Conservation (phyloP, 1,284 basidiomycete genomes). For the Irpex sp. region DNA sequence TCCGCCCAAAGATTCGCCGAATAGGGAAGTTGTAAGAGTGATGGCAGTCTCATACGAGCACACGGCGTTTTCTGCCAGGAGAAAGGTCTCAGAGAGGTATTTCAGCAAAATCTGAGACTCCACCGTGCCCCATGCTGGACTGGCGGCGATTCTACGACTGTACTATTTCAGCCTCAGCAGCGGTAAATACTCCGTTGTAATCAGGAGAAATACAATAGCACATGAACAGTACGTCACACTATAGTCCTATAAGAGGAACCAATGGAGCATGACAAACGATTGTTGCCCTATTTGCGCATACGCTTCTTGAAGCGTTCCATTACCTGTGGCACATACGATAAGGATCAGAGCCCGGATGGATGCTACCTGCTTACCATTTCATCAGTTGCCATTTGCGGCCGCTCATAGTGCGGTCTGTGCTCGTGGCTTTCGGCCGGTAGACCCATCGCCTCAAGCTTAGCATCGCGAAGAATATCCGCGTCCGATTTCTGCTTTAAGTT, state of each 20-base stretch:
- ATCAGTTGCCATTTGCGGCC: conserved; percentile 84
- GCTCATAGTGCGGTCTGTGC: conserved; percentile 48
- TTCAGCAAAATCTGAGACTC: not conserved
- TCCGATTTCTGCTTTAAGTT: conserved; percentile 79
- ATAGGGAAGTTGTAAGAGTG: too few relatives aligned
- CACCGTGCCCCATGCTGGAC: not conserved
- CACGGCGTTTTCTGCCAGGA: too few relatives aligned
- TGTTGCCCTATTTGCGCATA: conserved; percentile 60
- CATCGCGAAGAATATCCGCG: conserved; percentile 81
- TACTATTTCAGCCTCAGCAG: too few relatives aligned
- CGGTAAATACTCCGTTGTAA: too few relatives aligned
- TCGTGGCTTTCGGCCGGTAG: conserved; percentile 52
- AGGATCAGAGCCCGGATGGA: not conserved
- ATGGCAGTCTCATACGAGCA: too few relatives aligned
- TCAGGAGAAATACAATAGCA: too few relatives aligned
- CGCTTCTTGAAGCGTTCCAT: conserved; percentile 88
- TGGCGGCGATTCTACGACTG: too few relatives aligned
- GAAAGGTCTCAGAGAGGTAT: not conserved
- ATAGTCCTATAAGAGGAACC: too few relatives aligned
- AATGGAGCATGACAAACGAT: not conserved
- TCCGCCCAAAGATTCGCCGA: too few relatives aligned
- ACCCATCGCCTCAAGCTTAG: conserved; percentile 80
- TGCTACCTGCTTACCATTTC: conserved; percentile 60
- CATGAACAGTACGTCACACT: too few relatives aligned
- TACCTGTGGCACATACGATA: conserved; percentile 47